Percentiles rank a stretch among this genome's conserved stretches.
These are phyloP conservation scores for Trichoderma hamatum DNA, from an alignment of 2,329 filamentous ascomycete species.

Conservation along the genomic window DNA sequence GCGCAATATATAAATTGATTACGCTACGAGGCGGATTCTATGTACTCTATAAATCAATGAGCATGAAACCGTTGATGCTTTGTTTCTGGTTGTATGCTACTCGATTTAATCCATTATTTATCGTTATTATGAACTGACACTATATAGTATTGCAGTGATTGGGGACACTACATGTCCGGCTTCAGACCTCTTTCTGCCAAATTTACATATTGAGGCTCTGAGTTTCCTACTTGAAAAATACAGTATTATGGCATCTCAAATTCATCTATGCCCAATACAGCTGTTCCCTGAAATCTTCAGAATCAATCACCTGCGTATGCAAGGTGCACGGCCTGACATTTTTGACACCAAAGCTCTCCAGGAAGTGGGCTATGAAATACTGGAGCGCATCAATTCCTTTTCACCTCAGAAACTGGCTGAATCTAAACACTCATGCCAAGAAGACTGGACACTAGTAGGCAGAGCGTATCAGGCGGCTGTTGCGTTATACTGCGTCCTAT, in stretches of 20 bases:
- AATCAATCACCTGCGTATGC: constrained; percentile 1
- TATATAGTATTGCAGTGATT: neutral
- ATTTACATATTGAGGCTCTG: neutral
- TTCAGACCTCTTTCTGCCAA: neutral
- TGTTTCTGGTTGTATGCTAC: constrained; percentile 4
- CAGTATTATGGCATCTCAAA: neutral
- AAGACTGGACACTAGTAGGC: neutral
- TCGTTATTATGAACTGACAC: neutral
- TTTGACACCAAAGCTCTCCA: neutral
- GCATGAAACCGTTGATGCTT: neutral
- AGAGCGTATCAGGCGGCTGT: neutral
- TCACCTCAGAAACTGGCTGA: neutral
- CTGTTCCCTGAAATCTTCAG: neutral
- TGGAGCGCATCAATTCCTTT: neutral
- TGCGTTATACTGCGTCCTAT: constrained; percentile 6
- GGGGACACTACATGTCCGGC: constrained; percentile 14
- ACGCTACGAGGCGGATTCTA: constrained; percentile 3
- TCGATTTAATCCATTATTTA: neutral
- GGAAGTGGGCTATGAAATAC: neutral
- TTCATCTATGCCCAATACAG: neutral
- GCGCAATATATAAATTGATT: neutral
- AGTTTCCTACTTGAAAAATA: neutral
- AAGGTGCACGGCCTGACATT: neutral
- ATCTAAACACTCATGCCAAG: neutral
- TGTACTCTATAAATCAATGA: neutral